Conservation (phyloP, 2,329 filamentous ascomycete species). For the Colletotrichum sp. region DNA sequence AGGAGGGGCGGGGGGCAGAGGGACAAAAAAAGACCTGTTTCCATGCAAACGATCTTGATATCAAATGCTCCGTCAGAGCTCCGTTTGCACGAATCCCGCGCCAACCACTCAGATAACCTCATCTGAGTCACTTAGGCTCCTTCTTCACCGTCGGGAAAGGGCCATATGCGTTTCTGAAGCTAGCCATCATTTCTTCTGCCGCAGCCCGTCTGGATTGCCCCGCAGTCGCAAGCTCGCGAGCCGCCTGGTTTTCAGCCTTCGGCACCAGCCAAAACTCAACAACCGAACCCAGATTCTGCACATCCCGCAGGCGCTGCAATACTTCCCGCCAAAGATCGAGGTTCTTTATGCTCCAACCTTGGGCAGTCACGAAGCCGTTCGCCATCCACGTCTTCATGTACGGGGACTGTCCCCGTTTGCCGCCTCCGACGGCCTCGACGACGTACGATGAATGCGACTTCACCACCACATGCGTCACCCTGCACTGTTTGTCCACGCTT, state of each 20-base stretch:
- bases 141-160: not conserved
- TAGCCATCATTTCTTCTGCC: not conserved
- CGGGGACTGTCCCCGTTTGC: not conserved
- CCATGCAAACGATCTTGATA: too few relatives aligned
- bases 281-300: not conserved
- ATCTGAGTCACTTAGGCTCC: not conserved
- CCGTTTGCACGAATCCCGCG: not conserved
- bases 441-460: not conserved
- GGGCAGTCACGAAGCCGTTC: accelerated
- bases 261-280: not conserved
- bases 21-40: not conserved
- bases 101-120: not conserved
- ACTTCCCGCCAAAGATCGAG: not conserved
- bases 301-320: not conserved
- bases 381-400: not conserved
- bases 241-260: not conserved
- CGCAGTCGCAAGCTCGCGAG: not conserved
- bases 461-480: not conserved
- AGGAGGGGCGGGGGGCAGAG: not conserved
- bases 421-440: not conserved
- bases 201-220: not conserved
- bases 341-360: not conserved
- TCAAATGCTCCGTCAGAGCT: not conserved
- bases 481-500: not conserved
- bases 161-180: not conserved